Base-by-base conservation (phyloP, 2,329 filamentous ascomycete genomes). In the Didymella arachidicola region DNA sequence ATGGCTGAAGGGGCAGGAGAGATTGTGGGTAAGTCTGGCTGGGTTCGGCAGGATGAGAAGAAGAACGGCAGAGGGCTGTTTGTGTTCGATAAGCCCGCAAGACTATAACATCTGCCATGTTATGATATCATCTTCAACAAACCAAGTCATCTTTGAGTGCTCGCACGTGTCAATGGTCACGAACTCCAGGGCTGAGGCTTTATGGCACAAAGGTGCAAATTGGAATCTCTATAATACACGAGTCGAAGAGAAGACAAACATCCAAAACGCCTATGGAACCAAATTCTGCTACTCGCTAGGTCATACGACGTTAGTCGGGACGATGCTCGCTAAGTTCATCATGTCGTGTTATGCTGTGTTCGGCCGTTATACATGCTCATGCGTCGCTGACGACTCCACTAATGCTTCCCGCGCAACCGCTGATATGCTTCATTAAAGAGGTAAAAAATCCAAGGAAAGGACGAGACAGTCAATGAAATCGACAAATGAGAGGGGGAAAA, bases 21-120 rank as follows among this genome's bases (percentile, higher is more conserved):
- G 66, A 79, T 79, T 10, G 78, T 86, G 52, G 84, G 84, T 2
- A 77, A 76, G 60, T 70, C 51, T 10, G 84, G 84, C 1, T 79
- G 74, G 68, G 83, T 86, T 3, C 74, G 61, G 57, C 66, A 68
- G 32, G 73, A 76, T 60, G 12, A 41, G 19, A 54, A 68, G 44
- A 68, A 51, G 42, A 65, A 71, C 50, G 69, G 72, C 5, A 67
- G 69, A 45, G 68, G 67, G 6, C 38, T 77, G 4, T 77, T 76
- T 53, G 65, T 53, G 4, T 74, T 76, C 29, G 66, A 66, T 5
- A 65, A 60, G 39, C 60, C 60, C 11, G 47, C 69, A 27, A 59
- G 27, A 18, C 27, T 59, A 14, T 59, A 51, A 30, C 7, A 11
- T n/a, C 7, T 7, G 38, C 5, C 18, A 25, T 41, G 3, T 16